A percentile compares a stretch with the other conserved stretches of the same genome.
Conservation (phyloP, 2,329 filamentous ascomycete genomes). For the Diaporthe citri region DNA sequence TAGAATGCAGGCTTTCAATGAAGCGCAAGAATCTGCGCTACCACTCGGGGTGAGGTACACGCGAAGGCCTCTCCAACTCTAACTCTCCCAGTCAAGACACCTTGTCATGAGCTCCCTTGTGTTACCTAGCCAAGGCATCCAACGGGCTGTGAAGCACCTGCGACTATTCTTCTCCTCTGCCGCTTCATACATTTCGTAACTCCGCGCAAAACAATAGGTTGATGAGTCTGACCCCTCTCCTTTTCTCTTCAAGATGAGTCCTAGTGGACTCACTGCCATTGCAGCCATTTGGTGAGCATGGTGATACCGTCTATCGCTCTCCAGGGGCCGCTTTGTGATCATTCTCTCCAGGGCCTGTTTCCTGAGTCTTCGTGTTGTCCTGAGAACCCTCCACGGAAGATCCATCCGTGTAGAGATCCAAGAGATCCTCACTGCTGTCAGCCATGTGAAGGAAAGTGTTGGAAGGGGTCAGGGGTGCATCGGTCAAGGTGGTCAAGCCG, state of each 20-base stretch:
- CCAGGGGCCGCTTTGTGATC: not conserved
- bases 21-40: not conserved
- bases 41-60: not conserved
- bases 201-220: not conserved
- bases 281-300: not conserved
- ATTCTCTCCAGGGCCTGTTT: not conserved
- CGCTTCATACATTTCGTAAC: not conserved
- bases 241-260: not conserved
- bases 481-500: not conserved
- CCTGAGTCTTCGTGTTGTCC: not conserved
- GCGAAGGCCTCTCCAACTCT: not conserved
- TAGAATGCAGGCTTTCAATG: not conserved
- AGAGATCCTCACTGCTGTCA: constrained; percentile 37
- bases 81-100: not conserved
- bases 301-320: not conserved
- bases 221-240: not conserved
- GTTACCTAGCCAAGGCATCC: not conserved
- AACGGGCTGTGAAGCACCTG: not conserved
- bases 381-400: not conserved
- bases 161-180: not conserved
- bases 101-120: not conserved
- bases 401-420: constrained; percentile 30
- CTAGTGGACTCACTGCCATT: no score
- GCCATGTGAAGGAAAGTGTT: constrained; percentile 6
- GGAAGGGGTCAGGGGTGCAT: constrained; percentile 13